Conservation (phyloP, 148 eudicot species). For the Vaccinium macrocarpon region DNA sequence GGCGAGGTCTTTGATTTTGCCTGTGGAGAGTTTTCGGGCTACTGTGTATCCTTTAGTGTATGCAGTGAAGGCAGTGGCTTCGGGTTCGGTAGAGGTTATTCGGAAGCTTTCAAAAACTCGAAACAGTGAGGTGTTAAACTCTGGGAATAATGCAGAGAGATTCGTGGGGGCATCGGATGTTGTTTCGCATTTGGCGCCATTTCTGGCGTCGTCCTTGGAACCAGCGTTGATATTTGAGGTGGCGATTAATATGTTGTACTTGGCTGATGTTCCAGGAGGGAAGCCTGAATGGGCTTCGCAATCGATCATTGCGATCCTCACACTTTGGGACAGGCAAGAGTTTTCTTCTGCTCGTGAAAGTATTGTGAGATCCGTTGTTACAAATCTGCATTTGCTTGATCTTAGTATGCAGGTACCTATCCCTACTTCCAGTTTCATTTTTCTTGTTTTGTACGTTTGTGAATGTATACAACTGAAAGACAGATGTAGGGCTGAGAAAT, state of each 20-base stretch:
- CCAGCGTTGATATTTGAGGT: constrained; percentile 95
- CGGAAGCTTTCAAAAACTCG: constrained; percentile 49
- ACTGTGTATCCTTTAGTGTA: constrained; percentile 77
- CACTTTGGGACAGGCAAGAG: constrained; percentile 99
- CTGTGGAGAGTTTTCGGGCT: constrained; percentile 82
- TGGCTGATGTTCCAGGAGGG: constrained; percentile 99
- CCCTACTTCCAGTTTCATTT: background rate
- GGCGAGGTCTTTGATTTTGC: constrained; percentile 74
- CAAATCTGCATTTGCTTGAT: constrained; percentile 90
- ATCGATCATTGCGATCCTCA: constrained; percentile 82
- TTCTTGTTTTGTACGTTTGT: background rate
- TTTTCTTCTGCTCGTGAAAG: constrained; percentile 93
- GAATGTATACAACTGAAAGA: background rate
- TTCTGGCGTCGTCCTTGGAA: constrained; percentile 70
- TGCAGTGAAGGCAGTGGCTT: constrained; percentile 89
- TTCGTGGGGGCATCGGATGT: constrained; percentile 94
- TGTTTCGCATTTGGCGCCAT: constrained; percentile 89
- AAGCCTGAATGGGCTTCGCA: constrained; percentile 98
- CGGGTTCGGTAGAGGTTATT: constrained; percentile 74
- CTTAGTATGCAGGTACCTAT: constrained; percentile 87
- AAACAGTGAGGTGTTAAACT: constrained; percentile 24
- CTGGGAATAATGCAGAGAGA: constrained; percentile 67
- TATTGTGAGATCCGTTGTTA: constrained; percentile 95
- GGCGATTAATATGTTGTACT: constrained; percentile 83
- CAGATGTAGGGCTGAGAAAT: no score